A percentile compares a stretch with the other conserved stretches of the same genome.
phyloP scores from a whole-genome alignment of 768 basidiomycete genomes.

The Mycena chlorophos region DNA sequence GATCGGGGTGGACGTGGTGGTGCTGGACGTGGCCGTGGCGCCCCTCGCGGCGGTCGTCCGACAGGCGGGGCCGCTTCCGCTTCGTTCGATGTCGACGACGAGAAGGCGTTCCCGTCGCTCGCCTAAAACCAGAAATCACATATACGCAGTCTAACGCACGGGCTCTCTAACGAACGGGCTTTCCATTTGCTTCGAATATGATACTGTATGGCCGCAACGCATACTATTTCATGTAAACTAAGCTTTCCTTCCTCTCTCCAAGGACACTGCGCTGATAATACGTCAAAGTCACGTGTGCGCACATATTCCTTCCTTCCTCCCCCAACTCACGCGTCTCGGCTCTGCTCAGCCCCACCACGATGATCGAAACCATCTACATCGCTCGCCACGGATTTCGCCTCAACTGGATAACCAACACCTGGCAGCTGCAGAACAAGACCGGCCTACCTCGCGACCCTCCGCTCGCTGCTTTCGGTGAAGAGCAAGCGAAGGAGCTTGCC shows the following conservation, averaged over 20 bases:
- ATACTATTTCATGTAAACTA: constrained; percentile 14
- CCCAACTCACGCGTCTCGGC: background rate
- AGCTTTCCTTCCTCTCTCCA: constrained; percentile 1
- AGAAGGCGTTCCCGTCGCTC: constrained; percentile 88
- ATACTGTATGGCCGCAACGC: constrained; percentile 15
- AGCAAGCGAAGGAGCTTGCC: constrained; percentile 74
- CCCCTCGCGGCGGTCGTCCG: constrained; percentile 38
- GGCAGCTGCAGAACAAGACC: constrained; percentile 46
- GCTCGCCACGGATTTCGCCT: constrained; percentile 72
- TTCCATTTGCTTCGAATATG: constrained; percentile 8
- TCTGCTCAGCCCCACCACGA: constrained; percentile 23
- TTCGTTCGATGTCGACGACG: constrained; percentile 74
- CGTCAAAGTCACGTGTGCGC: no score
- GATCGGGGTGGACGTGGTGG: constrained; percentile 50
- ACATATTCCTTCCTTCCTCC: background rate
- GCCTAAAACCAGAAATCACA: constrained; percentile 35
- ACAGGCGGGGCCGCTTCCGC: constrained; percentile 40
- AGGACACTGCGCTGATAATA: background rate
- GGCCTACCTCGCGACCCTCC: constrained; percentile 75
- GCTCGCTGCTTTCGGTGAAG: constrained; percentile 71
- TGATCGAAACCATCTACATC: constrained; percentile 67
- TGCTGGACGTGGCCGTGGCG: constrained; percentile 44
- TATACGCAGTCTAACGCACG: constrained; percentile 5
- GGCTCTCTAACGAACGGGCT: constrained; percentile 10
- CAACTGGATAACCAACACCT: constrained; percentile 68